Base-by-base conservation (phyloP, 1,284 basidiomycete species). In the Boletus sp. region DNA sequence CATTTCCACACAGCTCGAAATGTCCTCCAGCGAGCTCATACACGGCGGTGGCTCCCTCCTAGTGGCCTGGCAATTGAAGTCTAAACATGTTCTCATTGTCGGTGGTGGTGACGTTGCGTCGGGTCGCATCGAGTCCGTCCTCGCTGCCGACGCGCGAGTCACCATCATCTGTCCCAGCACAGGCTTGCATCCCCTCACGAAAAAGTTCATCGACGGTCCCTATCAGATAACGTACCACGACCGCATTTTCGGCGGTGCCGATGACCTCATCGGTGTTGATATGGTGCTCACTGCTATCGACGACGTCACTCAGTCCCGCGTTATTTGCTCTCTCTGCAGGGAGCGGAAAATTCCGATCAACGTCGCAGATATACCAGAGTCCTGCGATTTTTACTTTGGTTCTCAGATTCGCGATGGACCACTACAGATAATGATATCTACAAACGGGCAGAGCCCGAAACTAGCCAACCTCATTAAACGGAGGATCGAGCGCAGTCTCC, bases 301-400 rank as follows among this genome's bases (percentile, higher is more conserved):
- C 77, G 89, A 97, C 72, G 84, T 88, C 56, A 77, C 80, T 1
- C 79, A 86, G 54, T 92, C 88, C 43, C 84, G 80, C 62, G 76
- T 76, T 51, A 94, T 98, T 55, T 92, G 86, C 69, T 73, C 81
- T 15, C 79, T 90, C 63, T 91, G 91, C 67, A 79, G 94, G 52
- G 77, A 80, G 33, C 80, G 76, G 46, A 83, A 80, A 53, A 90
- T 98, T 53, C 93, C 94, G 4, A 89, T 97, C 61, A 99, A 99
- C 74, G 94, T 96, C 58, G 96, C 97, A 35, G 96, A 99, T 76
- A 92, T 98, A 51, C 97, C 96, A 3, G 86, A 91, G 49, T 84
- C 86, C 57, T 99, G 96, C 79, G 96, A 99, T 76, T 99, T 99
- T 72, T 99, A 97, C 79, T 99, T 99, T 76, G 97, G 97, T 47